Evolutionary conservation across 352 stramenopile genomes (phyloP), one percentile per base, ranked within the genome.

Genomic region (Pythium sukuiense): DNA sequence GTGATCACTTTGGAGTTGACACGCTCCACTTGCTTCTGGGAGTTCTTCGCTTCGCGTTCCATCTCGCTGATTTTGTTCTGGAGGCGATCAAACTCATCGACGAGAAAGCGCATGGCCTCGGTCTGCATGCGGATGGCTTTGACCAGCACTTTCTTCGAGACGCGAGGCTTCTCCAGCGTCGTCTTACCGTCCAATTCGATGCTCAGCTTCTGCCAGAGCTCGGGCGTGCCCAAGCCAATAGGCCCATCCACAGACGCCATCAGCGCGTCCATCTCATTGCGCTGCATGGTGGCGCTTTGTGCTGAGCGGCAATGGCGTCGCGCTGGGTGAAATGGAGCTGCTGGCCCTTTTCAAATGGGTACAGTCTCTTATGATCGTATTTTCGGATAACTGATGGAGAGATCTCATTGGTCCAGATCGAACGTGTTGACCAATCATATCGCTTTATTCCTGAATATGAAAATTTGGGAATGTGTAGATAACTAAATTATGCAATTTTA

Each of bases 51-150:
- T 62, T 95, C 84, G 11, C 76, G 84, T 63, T 95, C 86, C 73
- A 95, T 87, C 50, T 90, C 80, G 20, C 71, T 69, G 62, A 95
- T 89, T 62, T 90, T 89, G 66, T 80, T 74, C 12, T 82, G 80
- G 9, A 95, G 63, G n/a, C 79, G 83, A 49, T 95, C 86, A 62
- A 95, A 90, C 57, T 96, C 85, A 65, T 90, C 85, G 20, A 89
- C 79, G 64, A 93, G 81, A 69, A 85, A 92, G 30, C 84, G 82
- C 85, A 96, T 90, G 67, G 84, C 85, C 16, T 91, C 81, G 14
- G 86, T 87, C 56, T 96, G 85, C 81, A 93, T 89, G 46, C 85
- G 85, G 48, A 94, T 67, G 5, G 83, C 88, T 48, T 93, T 93
- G 46, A 95, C 69, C 35, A 95, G 69, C 33, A 93, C 83, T 45